phyloP scores from a whole-genome alignment of 2,329 filamentous ascomycete genomes.

The Didymella keratinophila region DNA sequence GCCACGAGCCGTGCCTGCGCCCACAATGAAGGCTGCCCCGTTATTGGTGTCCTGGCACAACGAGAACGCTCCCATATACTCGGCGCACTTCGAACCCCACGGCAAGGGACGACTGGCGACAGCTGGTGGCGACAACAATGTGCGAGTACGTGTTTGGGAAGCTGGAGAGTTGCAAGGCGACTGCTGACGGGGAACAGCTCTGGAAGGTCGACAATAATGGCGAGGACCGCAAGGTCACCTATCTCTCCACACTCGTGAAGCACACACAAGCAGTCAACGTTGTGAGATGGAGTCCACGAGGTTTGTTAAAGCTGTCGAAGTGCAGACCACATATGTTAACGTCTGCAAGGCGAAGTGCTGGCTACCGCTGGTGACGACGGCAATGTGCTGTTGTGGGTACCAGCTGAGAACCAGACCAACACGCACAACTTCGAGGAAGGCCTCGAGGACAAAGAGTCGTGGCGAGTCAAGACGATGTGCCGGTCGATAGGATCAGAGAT shows the following conservation, averaged over 20 bases:
- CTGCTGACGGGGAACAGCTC: slow-evolving; percentile 65
- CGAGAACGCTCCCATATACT: slow-evolving; percentile 96
- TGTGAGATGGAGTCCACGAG: slow-evolving; percentile 92
- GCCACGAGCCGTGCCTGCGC: slow-evolving; percentile 33
- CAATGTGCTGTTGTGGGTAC: slow-evolving; percentile 96
- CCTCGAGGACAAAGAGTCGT: slow-evolving; percentile 93
- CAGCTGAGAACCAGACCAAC: slow-evolving; percentile 75
- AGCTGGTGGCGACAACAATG: slow-evolving; percentile 94
- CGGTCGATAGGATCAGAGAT: slow-evolving; percentile 94
- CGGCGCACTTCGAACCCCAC: slow-evolving; percentile 92
- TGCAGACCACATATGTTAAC: slow-evolving; percentile 25
- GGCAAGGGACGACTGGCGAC: slow-evolving; percentile 93
- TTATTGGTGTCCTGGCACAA: slow-evolving; percentile 99
- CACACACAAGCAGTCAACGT: slow-evolving; percentile 99
- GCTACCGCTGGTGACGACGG: slow-evolving; percentile 97
- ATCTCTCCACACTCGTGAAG: slow-evolving; percentile 88
- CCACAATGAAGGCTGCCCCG: slow-evolving; percentile 88
- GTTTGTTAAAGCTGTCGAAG: slow-evolving; percentile 57
- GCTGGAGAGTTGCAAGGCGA: not conserved
- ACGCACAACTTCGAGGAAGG: slow-evolving; percentile 80
- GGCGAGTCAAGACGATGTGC: slow-evolving; percentile 98
- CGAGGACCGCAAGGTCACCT: slow-evolving; percentile 87
- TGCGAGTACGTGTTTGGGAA: slow-evolving; percentile 70
- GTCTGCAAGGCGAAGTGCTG: slow-evolving; percentile 78
- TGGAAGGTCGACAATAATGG: slow-evolving; percentile 90